These are phyloP conservation scores for Jamesozyma hellenica DNA, from an alignment of 805 yeast species.

Conservation along the genomic window DNA sequence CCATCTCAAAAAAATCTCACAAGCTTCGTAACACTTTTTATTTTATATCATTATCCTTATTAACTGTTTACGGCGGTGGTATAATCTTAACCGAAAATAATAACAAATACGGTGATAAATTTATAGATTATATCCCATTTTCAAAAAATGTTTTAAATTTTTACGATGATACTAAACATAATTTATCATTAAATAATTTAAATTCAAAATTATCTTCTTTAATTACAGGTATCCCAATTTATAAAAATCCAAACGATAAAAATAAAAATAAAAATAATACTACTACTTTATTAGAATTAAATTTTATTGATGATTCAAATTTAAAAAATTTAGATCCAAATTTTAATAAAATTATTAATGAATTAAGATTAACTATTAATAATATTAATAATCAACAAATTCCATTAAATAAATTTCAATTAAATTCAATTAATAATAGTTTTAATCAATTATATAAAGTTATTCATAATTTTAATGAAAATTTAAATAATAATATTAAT, in stretches of 20 bases:
- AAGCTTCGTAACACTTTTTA: conserved; percentile 27
- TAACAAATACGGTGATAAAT: conserved; percentile 51
- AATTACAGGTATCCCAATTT: conserved; percentile 15
- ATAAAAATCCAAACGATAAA: conserved; percentile 2
- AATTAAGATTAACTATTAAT: conserved; percentile 29
- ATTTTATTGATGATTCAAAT: neutral
- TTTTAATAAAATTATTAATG: conserved; percentile 13
- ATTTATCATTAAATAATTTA: conserved; percentile 13
- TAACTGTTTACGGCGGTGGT: conserved; percentile 46
- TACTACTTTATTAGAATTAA: neutral
- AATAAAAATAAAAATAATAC: neutral
- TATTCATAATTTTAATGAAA: conserved; percentile 10
- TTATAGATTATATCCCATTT: conserved; percentile 54
- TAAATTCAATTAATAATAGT: conserved; percentile 8
- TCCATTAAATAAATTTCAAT: conserved; percentile 17
- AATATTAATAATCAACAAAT: conserved; percentile 31
- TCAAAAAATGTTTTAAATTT: conserved; percentile 45
- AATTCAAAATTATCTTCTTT: conserved; percentile 18
- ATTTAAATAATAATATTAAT: conserved; percentile 10
- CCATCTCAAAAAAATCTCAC: conserved; percentile 7
- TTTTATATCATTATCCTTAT: conserved; percentile 26
- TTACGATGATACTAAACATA: conserved; percentile 29
- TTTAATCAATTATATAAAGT: conserved; percentile 10
- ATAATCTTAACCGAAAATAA: conserved; percentile 50
- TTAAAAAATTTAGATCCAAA: conserved; percentile 6